These are phyloP conservation scores for Eucommia ulmoides DNA, from an alignment of 257 asterid species.

Conservation along the genomic window DNA sequence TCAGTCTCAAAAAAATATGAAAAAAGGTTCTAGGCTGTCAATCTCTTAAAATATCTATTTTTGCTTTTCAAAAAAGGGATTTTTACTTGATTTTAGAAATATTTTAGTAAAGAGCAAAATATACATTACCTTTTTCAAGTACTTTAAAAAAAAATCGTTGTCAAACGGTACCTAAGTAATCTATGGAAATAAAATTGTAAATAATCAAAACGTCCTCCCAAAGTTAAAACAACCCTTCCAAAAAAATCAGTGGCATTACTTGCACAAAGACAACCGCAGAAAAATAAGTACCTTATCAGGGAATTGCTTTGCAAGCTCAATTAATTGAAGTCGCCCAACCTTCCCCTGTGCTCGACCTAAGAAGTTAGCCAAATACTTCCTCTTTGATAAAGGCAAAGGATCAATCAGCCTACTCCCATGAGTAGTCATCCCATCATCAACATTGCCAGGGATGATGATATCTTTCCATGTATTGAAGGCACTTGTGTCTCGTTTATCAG, in stretches of 20 bases:
- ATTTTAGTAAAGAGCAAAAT: too few species aligned
- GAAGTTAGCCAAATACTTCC: slow-evolving; percentile 77
- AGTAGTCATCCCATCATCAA: slow-evolving; percentile 89
- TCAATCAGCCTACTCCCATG: slow-evolving; percentile 49
- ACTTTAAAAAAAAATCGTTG: too few species aligned
- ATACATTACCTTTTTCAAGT: too few species aligned
- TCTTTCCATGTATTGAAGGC: slow-evolving; percentile 98
- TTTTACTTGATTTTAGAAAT: too few species aligned
- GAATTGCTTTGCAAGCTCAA: slow-evolving; percentile 67
- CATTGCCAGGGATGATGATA: slow-evolving; percentile 85
- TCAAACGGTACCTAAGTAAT: too few species aligned
- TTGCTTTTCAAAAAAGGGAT: too few species aligned
- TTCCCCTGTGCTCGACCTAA: slow-evolving; percentile 96
- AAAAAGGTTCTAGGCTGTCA: too few species aligned
- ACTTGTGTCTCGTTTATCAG: slow-evolving; percentile 83
- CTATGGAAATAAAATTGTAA: too few species aligned
- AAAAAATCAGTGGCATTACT: background rate
- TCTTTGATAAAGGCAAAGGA: slow-evolving; percentile 72
- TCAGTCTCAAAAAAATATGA: too few species aligned
- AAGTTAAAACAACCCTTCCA: background rate
- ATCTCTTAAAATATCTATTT: too few species aligned
- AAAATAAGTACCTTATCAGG: slow-evolving; percentile 66
- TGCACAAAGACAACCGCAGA: background rate
- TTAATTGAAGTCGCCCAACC: slow-evolving; percentile 68
- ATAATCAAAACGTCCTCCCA: background rate